Base-by-base conservation (phyloP, 306 rosid genomes). In the Neltuma alba region DNA sequence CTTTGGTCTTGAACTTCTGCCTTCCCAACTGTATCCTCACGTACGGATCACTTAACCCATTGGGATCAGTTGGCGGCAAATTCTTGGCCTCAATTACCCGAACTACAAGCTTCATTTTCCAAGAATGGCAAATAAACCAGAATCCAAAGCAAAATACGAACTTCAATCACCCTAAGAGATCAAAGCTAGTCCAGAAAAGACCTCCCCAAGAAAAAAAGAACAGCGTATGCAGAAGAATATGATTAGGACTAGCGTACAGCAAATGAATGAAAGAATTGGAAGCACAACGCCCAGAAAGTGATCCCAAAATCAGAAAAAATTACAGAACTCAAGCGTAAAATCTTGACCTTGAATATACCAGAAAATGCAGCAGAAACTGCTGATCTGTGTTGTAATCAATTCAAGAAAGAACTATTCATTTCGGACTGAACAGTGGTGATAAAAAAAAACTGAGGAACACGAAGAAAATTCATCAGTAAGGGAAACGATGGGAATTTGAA, bases 41-140 rank as follows among this genome's bases (percentile, higher is more conserved):
- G 79, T 96, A 96, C 40, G 98, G 98, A 88, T 96, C 97, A 84
- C 94, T 91, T 31, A 89, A 84, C 31, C 98, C 99, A 80, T 96
- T 95, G n/a, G 78, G 90, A 88, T 93, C 97, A 86, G 72, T 93
- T 11, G 98, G 82, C n/a, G 97, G 97, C 58, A 95, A 85, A 82
- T 88, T 91, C 78, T 92, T 91, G 66, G 93, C 99, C 88, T 92
- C 99, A 75, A 90, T 80, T 70, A 91, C 96, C 47, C 93, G 94
- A 70, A 96, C 98, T 74, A 83, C 80, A 54, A 96, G 94, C 88
- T 90, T 91, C 99, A 96, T 95, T 80, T 30, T 75, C 2, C 2
- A 63, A 15, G 38, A 36, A 67, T n/a, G 2, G 42, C 33, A 25
- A 25, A 75, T 23, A 57, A 34, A 63, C 63, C 34, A 75, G 34